Base-by-base conservation (phyloP, 1,139 yeast species). In the Lizanozyma gosingica region DNA sequence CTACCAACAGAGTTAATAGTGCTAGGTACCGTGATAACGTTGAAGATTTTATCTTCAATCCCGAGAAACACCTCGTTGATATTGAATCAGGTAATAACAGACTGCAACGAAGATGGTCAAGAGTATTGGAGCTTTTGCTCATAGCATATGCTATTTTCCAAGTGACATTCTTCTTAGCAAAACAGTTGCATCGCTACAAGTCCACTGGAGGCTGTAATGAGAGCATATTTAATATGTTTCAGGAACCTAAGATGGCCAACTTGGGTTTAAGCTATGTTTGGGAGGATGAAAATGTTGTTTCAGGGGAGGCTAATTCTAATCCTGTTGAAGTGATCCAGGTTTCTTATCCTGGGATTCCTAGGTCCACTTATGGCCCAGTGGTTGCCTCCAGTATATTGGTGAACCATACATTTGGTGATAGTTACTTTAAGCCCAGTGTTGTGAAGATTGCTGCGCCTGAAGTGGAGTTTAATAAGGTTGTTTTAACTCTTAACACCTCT, bases 391-490 rank as follows among this genome's bases (percentile, higher is more conserved):
- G 50, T 1, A 44, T 50, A 14, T 51, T 68, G 39, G 43, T 68
- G 29, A 53, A 63, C 42, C 65, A 67, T 43, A 52, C 56, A 3
- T 69, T 68, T 49, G 72, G 62, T 2, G 45, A 61, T 40, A 59
- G 68, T 4, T 67, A 65, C 58, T 70, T 69, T 3, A 37, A 47
- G 4, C 74, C 74, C 2, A 58, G 54, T 17, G 46, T 55, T 17
- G 52, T 49, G 2, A 46, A 47, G 3, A 18, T 15, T 15, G 60
- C 60, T 41, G 41, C 45, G 3, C 59, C 67, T 1, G 48, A 51
- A 34, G 43, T 57, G 4, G 57, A 62, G 1, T 86, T 77, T 58
- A 77, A 80, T 49, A 75, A 74, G 47, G 86, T 84, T 14, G 72
- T 77, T 0, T 60, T 84, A 38, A 70, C 77, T 3, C 62, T 86